phyloP scores from a whole-genome alignment of 192 early-diverging fungal species.

The Radiomyces spectabilis region DNA sequence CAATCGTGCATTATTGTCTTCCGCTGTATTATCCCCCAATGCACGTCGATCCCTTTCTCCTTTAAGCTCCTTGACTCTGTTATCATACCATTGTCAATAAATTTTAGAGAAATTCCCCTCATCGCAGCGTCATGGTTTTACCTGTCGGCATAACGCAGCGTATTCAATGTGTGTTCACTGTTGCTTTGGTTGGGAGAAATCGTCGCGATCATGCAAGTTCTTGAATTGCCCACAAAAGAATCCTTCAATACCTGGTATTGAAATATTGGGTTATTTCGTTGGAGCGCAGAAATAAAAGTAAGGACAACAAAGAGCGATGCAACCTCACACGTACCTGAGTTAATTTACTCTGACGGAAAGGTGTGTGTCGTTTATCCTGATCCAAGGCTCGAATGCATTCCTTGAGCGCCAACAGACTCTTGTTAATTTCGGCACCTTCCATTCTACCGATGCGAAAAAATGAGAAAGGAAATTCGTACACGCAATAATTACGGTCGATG shows the following conservation, averaged over 20 bases:
- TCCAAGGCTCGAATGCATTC: constrained; percentile 97
- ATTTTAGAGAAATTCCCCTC: no score
- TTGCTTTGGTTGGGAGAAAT: constrained; percentile 94
- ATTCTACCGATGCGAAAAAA: constrained; percentile 42
- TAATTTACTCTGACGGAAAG: constrained; percentile 95
- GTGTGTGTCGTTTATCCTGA: constrained; percentile 90
- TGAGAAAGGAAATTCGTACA: neutral
- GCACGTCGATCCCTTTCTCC: constrained; percentile 24
- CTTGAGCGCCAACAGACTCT: constrained; percentile 93
- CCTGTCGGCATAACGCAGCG: constrained; percentile 93
- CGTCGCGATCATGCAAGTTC: constrained; percentile 98
- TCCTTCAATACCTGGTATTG: constrained; percentile 79
- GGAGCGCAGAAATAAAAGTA: no score
- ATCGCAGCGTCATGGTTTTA: no score
- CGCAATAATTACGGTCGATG: neutral
- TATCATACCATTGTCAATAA: neutral
- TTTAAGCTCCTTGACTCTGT: constrained; percentile 27
- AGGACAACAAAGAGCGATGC: neutral
- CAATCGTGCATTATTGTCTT: neutral
- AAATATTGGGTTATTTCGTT: no score
- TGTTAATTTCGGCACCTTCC: constrained; percentile 99
- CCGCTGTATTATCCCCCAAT: constrained; percentile 6
- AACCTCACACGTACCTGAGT: constrained; percentile 59
- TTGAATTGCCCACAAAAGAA: constrained; percentile 95
- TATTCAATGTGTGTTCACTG: constrained; percentile 95